Base-by-base conservation (phyloP, 768 basidiomycete species). In the Glaciozyma martinii region DNA sequence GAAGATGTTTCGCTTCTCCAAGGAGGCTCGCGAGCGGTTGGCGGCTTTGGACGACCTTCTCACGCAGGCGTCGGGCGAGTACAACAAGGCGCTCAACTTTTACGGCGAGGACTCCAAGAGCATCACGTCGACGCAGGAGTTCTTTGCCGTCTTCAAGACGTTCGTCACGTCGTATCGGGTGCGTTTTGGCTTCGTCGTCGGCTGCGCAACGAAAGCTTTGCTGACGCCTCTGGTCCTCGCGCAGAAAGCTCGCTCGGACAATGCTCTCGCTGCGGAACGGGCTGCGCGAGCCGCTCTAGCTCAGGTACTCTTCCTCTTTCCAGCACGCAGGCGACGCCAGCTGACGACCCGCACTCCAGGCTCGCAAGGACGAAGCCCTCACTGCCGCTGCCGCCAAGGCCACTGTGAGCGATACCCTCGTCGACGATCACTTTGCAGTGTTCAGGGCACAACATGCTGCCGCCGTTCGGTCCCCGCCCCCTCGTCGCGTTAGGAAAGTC, bases 141-240 rank as follows among this genome's bases (percentile, higher is more conserved):
- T 98, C 79, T 99, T 90, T 78, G 90, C 85, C 18, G 86, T 94
- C 71, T 97, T 98, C 83, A 92, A 95, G 78, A 95, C 90, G 3
- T 99, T 99, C 72, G 83, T 93, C 32, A 93, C 87, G 0, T 94
- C 92, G 3, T 99, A 93, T 77, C n/a, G 29, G 37, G 55, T 56
- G n/a, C 21, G 55, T 42, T 25, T n/a, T 37, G 13, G 3, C 18
- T 19, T 37, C 55, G 12, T 42, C 50, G n/a, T 56, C 29, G 21
- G 1, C 13, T 37, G 16, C 10, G 4, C 8, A 6, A 5, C 50
- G 46, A 4, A 19, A 19, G 21, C n/a, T 3, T 30, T 9, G 53
- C 53, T 54, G 5, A 54, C n/a, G n/a, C 19, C 30, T 57, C 0
- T n/a, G 16, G 8, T 25, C 1, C 44, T 12, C 18, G 15, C 37